Evolutionary conservation across 768 basidiomycete species (phyloP).

Genomic region (Mycena polygramma): DNA sequence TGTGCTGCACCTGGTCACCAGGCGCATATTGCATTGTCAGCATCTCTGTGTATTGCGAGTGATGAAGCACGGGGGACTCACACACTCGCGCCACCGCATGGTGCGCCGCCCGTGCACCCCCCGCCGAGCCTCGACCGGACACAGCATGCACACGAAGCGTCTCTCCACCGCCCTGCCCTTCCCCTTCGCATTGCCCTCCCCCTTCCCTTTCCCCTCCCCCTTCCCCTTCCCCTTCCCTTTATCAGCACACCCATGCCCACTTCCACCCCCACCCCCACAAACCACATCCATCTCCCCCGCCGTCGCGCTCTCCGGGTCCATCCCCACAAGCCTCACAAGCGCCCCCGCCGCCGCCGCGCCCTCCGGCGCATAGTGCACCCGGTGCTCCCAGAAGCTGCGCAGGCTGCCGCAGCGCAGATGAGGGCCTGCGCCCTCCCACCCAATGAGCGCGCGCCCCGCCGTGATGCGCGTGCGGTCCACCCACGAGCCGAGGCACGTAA

Average conservation of each 20-base stretch:
- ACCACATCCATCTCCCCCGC: slow-evolving; percentile 38
- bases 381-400: slow-evolving; percentile 33
- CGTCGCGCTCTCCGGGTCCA: slow-evolving; percentile 34
- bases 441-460: slow-evolving; percentile 39
- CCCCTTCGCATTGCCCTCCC: not conserved
- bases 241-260: not conserved
- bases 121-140: slow-evolving; percentile 6
- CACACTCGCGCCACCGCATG: slow-evolving; percentile 37
- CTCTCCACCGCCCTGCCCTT: slow-evolving; percentile 13
- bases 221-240: not conserved
- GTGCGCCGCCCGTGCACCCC: slow-evolving; percentile 22
- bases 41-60: not conserved
- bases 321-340: slow-evolving; percentile 35
- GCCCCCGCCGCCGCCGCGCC: slow-evolving; percentile 37
- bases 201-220: not conserved
- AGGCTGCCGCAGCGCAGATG: slow-evolving; percentile 40
- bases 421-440: slow-evolving; percentile 41
- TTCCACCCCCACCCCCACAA: not conserved
- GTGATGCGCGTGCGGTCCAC: slow-evolving; percentile 17
- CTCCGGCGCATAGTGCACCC: slow-evolving; percentile 36
- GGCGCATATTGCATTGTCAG: too few species aligned
- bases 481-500: slow-evolving; percentile 41
- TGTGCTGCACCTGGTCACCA: slow-evolving; percentile 31
- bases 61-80: slow-evolving; percentile 1
- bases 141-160: slow-evolving; percentile 30